Evolutionary conservation across 305 asterid genomes (phyloP).

Genomic region (Fraxinus floribunda): DNA sequence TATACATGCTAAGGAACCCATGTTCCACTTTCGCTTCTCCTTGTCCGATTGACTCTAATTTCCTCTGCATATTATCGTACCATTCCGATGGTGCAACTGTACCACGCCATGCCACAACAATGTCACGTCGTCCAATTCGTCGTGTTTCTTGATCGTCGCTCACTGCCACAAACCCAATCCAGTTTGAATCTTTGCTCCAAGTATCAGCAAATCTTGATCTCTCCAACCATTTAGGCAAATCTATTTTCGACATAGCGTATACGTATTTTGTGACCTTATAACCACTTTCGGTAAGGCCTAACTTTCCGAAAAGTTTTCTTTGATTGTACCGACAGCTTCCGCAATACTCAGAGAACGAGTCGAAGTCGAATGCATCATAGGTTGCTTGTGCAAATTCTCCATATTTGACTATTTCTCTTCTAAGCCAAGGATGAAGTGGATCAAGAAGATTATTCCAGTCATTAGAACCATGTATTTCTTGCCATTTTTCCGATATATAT

Average conservation of each 20-base stretch:
- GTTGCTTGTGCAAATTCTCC: constrained; percentile 81
- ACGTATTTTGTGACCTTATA: constrained; percentile 51
- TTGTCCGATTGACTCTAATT: constrained; percentile 54
- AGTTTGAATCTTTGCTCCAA: constrained; percentile 78
- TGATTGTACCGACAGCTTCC: constrained; percentile 65
- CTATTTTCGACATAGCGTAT: constrained; percentile 65
- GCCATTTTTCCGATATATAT: constrained; percentile 53
- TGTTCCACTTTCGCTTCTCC: constrained; percentile 65
- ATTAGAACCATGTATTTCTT: constrained; percentile 48
- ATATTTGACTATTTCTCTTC: constrained; percentile 64
- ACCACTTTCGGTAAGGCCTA: constrained; percentile 46
- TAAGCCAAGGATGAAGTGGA: constrained; percentile 65
- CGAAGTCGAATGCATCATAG: constrained; percentile 70
- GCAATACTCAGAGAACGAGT: constrained; percentile 60
- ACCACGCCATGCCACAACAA: constrained; percentile 83
- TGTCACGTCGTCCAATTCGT: constrained; percentile 66
- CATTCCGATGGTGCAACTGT: constrained; percentile 76
- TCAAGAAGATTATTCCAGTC: constrained; percentile 65
- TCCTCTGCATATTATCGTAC: constrained; percentile 69
- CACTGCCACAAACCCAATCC: constrained; percentile 78
- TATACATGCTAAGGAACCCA: constrained; percentile 72
- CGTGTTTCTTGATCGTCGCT: constrained; percentile 59
- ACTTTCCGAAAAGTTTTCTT: constrained; percentile 41
- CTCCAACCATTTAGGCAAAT: constrained; percentile 65
- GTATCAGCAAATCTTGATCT: constrained; percentile 43